phyloP scores from a whole-genome alignment of 169 alveolate species.

The Cyclospora cayetanensis region DNA sequence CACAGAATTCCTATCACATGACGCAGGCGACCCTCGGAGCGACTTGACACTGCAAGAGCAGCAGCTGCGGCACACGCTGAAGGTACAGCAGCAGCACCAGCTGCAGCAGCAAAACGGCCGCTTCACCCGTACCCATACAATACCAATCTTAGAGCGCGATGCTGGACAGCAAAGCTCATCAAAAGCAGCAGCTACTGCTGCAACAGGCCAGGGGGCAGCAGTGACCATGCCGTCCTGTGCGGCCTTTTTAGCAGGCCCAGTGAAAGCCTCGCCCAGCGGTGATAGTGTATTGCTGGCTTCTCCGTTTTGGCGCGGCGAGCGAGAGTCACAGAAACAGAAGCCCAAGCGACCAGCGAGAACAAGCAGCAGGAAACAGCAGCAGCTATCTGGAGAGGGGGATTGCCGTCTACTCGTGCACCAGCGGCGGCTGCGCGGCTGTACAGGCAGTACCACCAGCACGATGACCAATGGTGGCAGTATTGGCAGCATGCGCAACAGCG shows the following conservation, averaged over 20 bases:
- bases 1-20: not conserved
- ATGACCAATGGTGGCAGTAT: conserved; percentile 39
- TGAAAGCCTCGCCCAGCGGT: not conserved
- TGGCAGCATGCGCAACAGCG: conserved; percentile 4
- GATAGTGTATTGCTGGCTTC: conserved; percentile 3
- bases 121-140: not conserved
- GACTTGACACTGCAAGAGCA: conserved; percentile 20
- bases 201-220: not conserved
- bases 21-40: not conserved
- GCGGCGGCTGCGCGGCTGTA: conserved; percentile 40
- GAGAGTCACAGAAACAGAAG: not conserved
- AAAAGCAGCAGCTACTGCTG: not conserved
- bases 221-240: conserved; percentile 33
- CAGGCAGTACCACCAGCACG: conserved; percentile 26
- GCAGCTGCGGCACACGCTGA: conserved; percentile 19
- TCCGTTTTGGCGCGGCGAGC: conserved; percentile 28
- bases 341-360: not conserved
- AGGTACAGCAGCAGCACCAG: conserved; percentile 56
- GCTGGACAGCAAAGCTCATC: not conserved
- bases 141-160: not conserved
- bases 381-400: not conserved
- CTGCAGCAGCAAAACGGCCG: conserved; percentile 22
- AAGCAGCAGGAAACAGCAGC: conserved; percentile 4
- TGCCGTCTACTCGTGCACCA: conserved; percentile 35
- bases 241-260: conserved; percentile 20